A percentile compares a stretch with the other conserved stretches of the same genome.
phyloP scores from a whole-genome alignment of 768 basidiomycete species.

The Rhizopogon vinicolor region DNA sequence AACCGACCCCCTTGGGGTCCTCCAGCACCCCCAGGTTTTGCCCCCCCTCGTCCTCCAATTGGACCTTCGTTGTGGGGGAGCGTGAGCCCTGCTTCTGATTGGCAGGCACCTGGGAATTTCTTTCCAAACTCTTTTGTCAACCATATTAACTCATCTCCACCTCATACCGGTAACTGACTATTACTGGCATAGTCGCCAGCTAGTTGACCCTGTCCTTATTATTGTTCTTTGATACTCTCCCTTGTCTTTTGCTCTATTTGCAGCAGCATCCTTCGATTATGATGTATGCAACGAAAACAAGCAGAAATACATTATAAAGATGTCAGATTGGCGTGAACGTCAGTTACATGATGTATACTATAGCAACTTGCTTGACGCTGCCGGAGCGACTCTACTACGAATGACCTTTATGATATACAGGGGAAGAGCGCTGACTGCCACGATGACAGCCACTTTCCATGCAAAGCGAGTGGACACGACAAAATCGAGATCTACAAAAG shows the following conservation, averaged over 20 bases:
- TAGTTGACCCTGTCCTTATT: not conserved
- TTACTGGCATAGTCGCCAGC: constrained; percentile 12
- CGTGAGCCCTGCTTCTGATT: constrained; percentile 36
- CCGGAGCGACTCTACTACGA: constrained; percentile 82
- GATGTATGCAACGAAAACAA: constrained; percentile 19
- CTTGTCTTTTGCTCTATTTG: constrained; percentile 23
- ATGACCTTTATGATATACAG: constrained; percentile 88
- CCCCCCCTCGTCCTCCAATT: constrained; percentile 30
- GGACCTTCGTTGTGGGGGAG: constrained; percentile 39
- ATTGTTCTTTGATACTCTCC: constrained; percentile 11
- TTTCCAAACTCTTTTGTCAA: constrained; percentile 44
- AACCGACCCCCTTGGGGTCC: constrained; percentile 44
- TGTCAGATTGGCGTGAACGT: constrained; percentile 14
- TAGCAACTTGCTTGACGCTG: constrained; percentile 87
- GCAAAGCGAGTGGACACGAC: constrained; percentile 84
- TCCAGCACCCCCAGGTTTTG: constrained; percentile 32
- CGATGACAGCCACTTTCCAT: constrained; percentile 95
- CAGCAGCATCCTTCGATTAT: constrained; percentile 12
- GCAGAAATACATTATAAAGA: constrained; percentile 35
- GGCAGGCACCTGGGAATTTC: constrained; percentile 46
- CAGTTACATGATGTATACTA: constrained; percentile 28
- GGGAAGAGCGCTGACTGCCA: constrained; percentile 90
- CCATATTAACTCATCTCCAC: constrained; percentile 47
- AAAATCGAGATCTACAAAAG: constrained; percentile 75
- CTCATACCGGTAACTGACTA: constrained; percentile 27